Conservation (phyloP, 306 rosid species). For the Cajanus cajan region DNA sequence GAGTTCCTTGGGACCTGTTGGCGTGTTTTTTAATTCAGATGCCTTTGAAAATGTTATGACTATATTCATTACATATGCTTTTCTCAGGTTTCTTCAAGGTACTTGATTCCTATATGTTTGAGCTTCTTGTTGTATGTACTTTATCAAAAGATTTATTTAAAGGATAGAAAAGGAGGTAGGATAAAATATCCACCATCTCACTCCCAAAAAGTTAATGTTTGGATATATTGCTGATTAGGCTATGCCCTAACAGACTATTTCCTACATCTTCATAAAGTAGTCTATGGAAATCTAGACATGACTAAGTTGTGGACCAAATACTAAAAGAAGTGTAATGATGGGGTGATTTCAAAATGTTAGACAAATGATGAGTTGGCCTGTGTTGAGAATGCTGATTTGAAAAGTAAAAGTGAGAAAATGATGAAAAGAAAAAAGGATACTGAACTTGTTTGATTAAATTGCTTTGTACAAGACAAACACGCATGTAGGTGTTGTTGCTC, state of each 20-base stretch:
- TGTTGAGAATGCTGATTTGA: neutral
- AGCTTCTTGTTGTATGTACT: slow-evolving; percentile 5
- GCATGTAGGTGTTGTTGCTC: neutral
- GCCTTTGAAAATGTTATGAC: no score
- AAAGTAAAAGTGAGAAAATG: neutral
- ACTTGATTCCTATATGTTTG: neutral
- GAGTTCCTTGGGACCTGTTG: no score
- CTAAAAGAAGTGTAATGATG: neutral
- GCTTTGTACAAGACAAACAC: neutral
- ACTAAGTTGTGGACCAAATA: neutral
- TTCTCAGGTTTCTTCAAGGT: no score
- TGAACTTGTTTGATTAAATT: neutral
- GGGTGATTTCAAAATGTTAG: neutral
- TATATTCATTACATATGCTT: no score
- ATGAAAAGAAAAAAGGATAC: neutral
- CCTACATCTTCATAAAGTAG: slow-evolving; percentile 2
- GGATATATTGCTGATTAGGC: neutral
- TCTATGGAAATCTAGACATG: neutral
- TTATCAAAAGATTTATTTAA: neutral
- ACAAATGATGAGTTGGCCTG: neutral
- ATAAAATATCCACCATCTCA: slow-evolving; percentile 1
- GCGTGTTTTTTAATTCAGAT: no score
- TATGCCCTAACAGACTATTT: neutral
- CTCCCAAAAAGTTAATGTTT: neutral
- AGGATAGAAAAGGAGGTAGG: neutral